Evolutionary conservation across 2,329 filamentous ascomycete genomes (phyloP), one percentile per base, ranked within the genome.

Genomic region (Penicillium sp.): DNA sequence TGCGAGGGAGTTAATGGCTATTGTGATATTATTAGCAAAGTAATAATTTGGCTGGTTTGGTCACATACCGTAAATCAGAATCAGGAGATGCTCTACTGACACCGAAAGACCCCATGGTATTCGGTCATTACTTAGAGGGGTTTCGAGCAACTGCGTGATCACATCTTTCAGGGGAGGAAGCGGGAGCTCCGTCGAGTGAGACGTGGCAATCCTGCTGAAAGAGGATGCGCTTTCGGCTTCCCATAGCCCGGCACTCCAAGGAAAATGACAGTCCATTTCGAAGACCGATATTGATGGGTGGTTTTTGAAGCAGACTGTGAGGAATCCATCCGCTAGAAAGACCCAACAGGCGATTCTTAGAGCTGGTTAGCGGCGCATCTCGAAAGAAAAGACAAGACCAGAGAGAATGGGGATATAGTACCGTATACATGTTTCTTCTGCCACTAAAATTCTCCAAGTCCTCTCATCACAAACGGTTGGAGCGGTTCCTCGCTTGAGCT

Each of bases 241-340:
- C 57, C 68, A 71, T 46, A 70, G 26, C 38, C 65, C 64, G 4
- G 68, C 63, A 16, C 59, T 66, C 68, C 68, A 71, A 0, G 69
- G 66, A 18, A 71, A 68, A 34, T 68, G 57, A 34, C 69, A 71
- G 29, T 69, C 60, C 65, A 71, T 66, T 42, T 70, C 69, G 31
- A 70, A 70, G 1, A 67, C 63, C 2, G 68, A 69, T 24, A 71
- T 38, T 18, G 63, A 60, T 3, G 69, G 69, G 32, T 69, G 63
- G 18, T 69, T 71, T 5, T 69, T 70, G 54, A 70, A 70, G 45
- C 69, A 71, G 7, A 71, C 67, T 1, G 68, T 71, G 16, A 71
- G 62, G 13, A 71, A 71, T 8, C 68, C 69, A 32, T 71, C 69
- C 0, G 69, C 68, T 16, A 71, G 63, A n/a, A 70, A 71, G 3